These are phyloP conservation scores for Blastosporella zonata DNA, from an alignment of 1,284 basidiomycete genomes.

Conservation along the genomic window DNA sequence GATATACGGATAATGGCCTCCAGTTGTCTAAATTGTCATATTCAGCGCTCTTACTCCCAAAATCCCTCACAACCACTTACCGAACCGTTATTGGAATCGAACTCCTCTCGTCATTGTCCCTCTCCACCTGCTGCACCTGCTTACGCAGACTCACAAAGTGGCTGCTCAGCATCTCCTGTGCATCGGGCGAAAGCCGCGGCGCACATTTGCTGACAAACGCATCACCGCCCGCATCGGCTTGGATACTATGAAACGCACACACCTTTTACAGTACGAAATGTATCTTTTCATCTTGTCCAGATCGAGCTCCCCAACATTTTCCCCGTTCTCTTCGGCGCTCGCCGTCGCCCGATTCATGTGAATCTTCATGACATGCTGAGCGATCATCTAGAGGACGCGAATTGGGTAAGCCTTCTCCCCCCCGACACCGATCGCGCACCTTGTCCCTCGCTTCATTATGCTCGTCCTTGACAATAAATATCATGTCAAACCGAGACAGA, in stretches of 20 bases:
- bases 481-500: constrained; percentile 99
- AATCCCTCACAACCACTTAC: constrained; percentile 41
- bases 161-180: constrained; percentile 94
- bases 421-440: not conserved
- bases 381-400: constrained; percentile 70
- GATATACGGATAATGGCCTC: constrained; percentile 99
- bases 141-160: constrained; percentile 96
- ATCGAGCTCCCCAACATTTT: constrained; percentile 88
- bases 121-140: constrained; percentile 94
- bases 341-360: constrained; percentile 90
- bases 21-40: constrained; percentile 68
- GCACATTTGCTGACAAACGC: constrained; percentile 78
- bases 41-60: not conserved
- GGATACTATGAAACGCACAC: constrained; percentile 24
- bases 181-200: constrained; percentile 88
- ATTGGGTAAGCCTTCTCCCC: not conserved
- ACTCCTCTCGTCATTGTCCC: constrained; percentile 95
- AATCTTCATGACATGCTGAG: constrained; percentile 97
- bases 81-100: constrained; percentile 98
- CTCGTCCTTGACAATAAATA: constrained; percentile 97
- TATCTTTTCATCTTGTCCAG: constrained; percentile 99
- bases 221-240: not conserved
- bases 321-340: constrained; percentile 56
- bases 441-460: not conserved
- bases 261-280: constrained; percentile 95